Evolutionary conservation across 139 green algal genomes (phyloP), one percentile per base, ranked within the genome.

Genomic region (Zygnema circumcarinatum): DNA sequence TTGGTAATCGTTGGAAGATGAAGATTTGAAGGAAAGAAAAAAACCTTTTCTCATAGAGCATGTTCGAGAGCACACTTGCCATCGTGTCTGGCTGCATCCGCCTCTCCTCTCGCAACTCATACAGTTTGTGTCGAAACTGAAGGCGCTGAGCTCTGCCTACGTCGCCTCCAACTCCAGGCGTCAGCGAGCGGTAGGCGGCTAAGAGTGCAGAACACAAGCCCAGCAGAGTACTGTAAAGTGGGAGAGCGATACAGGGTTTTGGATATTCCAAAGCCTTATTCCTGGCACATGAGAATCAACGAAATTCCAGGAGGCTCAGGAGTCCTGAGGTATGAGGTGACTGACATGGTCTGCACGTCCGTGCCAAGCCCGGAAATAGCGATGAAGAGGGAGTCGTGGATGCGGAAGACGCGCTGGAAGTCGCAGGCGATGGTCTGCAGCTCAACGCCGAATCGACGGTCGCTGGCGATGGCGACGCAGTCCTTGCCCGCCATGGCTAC

Each of bases 401-500:
- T 96, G 78, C 95, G 92, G 86, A 94, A 93, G 0, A 99, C 90
- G 87, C 98, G 99, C 41, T 97, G 94, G 86, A 95, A 96, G 86
- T 99, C 97, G 29, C 94, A 97, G 0, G 97, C 95, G 20, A 99
- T 95, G 1, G 97, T 99, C 90, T 98, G 95, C 53, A 98, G 93
- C 92, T 99, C 96, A 39, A 99, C 95, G 47, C 97, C 97, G 54
- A 99, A 96, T 22, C 97, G 94, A 69, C 98, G 91, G 88, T 99
- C 97, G 74, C 93, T 97, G 35, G 90, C 97, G 41, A 99, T 99
- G 21, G 97, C 97, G 33, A 99, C 95, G 88, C 97, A 99, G 2
- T 98, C 91, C 90, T 99, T 96, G 62, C 95, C 95, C 38, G 88
- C 91, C 95, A 97, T 97, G 1, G 95, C 95, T 0, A 96, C 21